Evolutionary conservation across 2,329 filamentous ascomycete species (phyloP).

Genomic region (Alternaria longipes): DNA sequence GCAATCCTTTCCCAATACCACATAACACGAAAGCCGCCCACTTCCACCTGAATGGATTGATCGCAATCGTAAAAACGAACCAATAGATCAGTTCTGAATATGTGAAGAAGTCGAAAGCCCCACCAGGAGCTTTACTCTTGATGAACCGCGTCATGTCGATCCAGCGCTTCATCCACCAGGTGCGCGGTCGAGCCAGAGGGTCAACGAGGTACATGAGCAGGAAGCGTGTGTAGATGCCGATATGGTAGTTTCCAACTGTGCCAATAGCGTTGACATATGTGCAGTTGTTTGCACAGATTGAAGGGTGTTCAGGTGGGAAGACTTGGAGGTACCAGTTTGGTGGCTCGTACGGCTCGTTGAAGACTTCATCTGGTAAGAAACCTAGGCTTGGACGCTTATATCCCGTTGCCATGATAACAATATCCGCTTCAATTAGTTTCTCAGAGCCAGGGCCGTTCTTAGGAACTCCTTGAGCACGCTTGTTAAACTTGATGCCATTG

Average conservation of each 20-base stretch:
- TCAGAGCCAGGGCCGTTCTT: constrained; percentile 77
- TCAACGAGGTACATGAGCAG: constrained; percentile 87
- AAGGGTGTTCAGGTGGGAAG: constrained; percentile 78
- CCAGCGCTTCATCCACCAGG: constrained; percentile 83
- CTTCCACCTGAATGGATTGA: constrained; percentile 92
- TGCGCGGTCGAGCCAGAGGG: constrained; percentile 74
- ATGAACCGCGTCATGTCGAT: constrained; percentile 82
- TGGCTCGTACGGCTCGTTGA: constrained; percentile 75
- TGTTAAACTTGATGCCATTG: constrained; percentile 74
- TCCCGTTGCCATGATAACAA: constrained; percentile 85
- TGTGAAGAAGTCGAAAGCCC: constrained; percentile 89
- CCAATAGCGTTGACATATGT: constrained; percentile 84
- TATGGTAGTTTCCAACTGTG: constrained; percentile 86
- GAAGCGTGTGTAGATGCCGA: constrained; percentile 87
- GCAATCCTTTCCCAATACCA: constrained; percentile 73
- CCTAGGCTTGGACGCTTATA: constrained; percentile 76
- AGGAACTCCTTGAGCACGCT: constrained; percentile 75
- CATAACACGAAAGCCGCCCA: constrained; percentile 87
- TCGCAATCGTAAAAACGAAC: constrained; percentile 79
- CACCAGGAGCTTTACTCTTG: constrained; percentile 71
- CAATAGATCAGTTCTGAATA: constrained; percentile 86
- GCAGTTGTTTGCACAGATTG: constrained; percentile 82
- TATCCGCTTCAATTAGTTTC: constrained; percentile 73
- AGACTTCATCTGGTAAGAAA: constrained; percentile 78
- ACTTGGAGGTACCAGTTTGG: constrained; percentile 91